phyloP scores from a whole-genome alignment of 306 rosid species.

The barrel medic (Medicago truncatula) region DNA sequence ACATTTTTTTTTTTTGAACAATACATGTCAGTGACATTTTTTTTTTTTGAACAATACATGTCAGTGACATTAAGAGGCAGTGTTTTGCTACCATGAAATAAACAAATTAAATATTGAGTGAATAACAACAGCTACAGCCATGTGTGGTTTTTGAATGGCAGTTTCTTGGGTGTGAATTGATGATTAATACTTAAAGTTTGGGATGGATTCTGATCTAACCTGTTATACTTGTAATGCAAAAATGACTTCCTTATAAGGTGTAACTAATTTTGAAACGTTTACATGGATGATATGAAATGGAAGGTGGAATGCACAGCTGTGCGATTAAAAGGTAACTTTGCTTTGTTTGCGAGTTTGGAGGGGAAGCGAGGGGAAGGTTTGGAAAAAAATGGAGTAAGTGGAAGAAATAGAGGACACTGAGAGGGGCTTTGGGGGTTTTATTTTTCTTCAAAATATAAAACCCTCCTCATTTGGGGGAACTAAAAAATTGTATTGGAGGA shows the following conservation, averaged over 20 bases:
- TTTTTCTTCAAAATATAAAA: too few relatives aligned
- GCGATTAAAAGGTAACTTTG: conserved; percentile 23
- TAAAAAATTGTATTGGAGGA: too few relatives aligned
- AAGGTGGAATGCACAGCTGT: conserved; percentile 6
- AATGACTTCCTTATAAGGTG: conserved; percentile 5
- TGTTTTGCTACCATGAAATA: conserved; percentile 36
- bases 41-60: too few relatives aligned
- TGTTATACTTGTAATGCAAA: not conserved
- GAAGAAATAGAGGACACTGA: too few relatives aligned
- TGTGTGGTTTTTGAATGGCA: conserved; percentile 18
- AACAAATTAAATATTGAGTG: conserved; percentile 16
- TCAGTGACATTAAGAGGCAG: conserved; percentile 18
- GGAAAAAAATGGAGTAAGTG: too few relatives aligned
- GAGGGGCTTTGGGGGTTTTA: too few relatives aligned
- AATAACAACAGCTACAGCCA: not conserved
- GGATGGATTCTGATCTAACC: not conserved
- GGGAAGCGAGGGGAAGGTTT: too few relatives aligned
- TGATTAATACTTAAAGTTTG: conserved; percentile 9
- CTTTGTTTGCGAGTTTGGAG: too few relatives aligned
- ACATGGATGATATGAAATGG: conserved; percentile 32
- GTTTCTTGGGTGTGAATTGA: conserved; percentile 30
- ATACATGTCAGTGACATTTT: too few relatives aligned
- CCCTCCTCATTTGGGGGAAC: too few relatives aligned
- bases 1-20: too few relatives aligned
- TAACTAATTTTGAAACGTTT: conserved; percentile 21